Base-by-base conservation (phyloP, 805 yeast species). In the Ogataea salicorniae region DNA sequence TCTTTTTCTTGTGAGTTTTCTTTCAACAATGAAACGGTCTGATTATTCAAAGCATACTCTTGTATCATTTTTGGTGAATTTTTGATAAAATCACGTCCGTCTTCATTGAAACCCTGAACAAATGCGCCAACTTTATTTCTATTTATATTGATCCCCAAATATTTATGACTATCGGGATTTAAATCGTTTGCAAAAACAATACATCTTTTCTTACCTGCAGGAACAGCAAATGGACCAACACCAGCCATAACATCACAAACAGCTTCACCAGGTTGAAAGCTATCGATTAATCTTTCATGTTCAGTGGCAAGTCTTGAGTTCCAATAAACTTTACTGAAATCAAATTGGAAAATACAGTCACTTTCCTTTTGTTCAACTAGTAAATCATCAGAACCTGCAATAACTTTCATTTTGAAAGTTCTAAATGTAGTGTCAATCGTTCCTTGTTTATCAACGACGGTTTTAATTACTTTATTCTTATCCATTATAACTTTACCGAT, bases 211-310 rank as follows among this genome's bases (percentile, higher is more conserved):
- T 85, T 89, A 14, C 91, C 98, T 0, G 97, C 96, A 0, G 99
- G 99, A 1, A 94, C 80, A 1, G 95, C 92, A 71, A 95, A 94
- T 5, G 99, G 99, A 0, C 99, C 99, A 2, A 94, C 98, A 41
- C 99, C 99, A 0, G 97, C 98, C 80, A 95, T 87, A 0, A 90
- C 97, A 70, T 94, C 99, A 58, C 89, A 88, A 0, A 95, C 86
- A 6, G 89, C 86, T 49, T 84, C 85, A 9, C 85, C 84, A 38
- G 76, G 57, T 57, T 87, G 84, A 48, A 71, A 73, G 36, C 68
- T 61, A 1, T 68, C 62, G 4, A 94, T 84, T 39, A 94, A 68
- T 49, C 98, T 73, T 41, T 82, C 92, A 65, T 94, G 99, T 60
- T 94, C 99, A 0, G 96, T 87, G 55, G 90, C 92, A 43, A 94